Percentiles rank a stretch among this genome's conserved stretches.
Evolutionary conservation across 2,329 filamentous ascomycete species (phyloP).

Genomic region (Cercospora sp.): DNA sequence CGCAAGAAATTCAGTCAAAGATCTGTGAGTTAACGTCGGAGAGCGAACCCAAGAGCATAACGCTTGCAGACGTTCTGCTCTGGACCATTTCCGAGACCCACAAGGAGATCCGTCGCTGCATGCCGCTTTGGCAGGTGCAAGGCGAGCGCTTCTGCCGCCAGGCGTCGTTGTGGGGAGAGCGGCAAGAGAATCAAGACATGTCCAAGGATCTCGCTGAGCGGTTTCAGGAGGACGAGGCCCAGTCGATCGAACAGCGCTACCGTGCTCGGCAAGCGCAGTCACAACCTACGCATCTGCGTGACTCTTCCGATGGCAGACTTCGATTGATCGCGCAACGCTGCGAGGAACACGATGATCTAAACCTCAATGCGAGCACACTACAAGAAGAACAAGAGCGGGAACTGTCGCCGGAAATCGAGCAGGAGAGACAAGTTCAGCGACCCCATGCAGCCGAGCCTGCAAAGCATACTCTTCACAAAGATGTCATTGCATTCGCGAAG

Average conservation of each 20-base stretch:
- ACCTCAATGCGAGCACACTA: slow-evolving; percentile 41
- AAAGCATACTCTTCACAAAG: slow-evolving; percentile 46
- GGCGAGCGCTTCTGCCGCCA: slow-evolving; percentile 51
- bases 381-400: slow-evolving; percentile 71
- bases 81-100: slow-evolving; percentile 64
- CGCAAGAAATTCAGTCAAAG: slow-evolving; percentile 59
- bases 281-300: slow-evolving; percentile 1
- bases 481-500: slow-evolving; percentile 46
- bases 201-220: not conserved
- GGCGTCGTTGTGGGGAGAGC: slow-evolving; percentile 36
- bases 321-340: slow-evolving; percentile 31
- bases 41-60: slow-evolving; percentile 39
- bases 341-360: slow-evolving; percentile 25
- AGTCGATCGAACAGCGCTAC: slow-evolving; percentile 58
- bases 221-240: slow-evolving; percentile 69
- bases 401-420: slow-evolving; percentile 63
- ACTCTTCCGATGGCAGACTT: slow-evolving; percentile 30
- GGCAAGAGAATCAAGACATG: slow-evolving; percentile 46
- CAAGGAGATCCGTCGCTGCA: slow-evolving; percentile 49
- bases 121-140: slow-evolving; percentile 63
- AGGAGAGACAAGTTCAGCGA: slow-evolving; percentile 56
- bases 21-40: slow-evolving; percentile 42
- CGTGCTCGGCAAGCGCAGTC: not conserved
- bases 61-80: slow-evolving; percentile 56
- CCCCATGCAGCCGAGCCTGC: slow-evolving; percentile 46